These are phyloP conservation scores for Mycena galopus DNA, from an alignment of 768 basidiomycete species.

Conservation along the genomic window DNA sequence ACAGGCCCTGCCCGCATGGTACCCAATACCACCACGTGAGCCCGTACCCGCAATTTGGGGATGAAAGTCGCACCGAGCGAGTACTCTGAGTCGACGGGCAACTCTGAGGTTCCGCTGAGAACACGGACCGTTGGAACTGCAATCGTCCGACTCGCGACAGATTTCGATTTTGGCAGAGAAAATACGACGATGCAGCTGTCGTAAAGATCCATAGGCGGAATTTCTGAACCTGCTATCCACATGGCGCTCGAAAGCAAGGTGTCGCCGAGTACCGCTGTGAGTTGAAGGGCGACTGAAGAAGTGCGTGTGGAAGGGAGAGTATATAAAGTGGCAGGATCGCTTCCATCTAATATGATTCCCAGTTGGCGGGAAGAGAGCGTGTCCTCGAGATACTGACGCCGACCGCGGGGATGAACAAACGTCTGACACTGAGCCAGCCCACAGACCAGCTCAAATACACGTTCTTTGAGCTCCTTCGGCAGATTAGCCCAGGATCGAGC, in stretches of 20 bases:
- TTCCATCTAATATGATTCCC: background rate
- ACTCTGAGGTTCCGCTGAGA: slow-evolving; percentile 5
- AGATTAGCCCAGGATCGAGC: slow-evolving; percentile 23
- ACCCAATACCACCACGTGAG: slow-evolving; percentile 45
- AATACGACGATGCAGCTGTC: slow-evolving; percentile 45
- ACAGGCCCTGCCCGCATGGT: slow-evolving; percentile 36
- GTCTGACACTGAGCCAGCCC: slow-evolving; percentile 33
- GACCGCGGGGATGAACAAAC: slow-evolving; percentile 38
- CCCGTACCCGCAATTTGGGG: slow-evolving; percentile 38
- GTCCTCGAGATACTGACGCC: slow-evolving; percentile 33
- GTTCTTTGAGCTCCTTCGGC: slow-evolving; percentile 27
- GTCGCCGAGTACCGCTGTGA: slow-evolving; percentile 43
- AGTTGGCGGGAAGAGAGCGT: background rate
- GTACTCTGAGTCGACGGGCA: slow-evolving; percentile 25
- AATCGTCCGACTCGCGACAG: slow-evolving; percentile 1
- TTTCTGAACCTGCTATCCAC: slow-evolving; percentile 40
- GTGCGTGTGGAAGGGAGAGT: slow-evolving; percentile 5
- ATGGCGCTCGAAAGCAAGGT: slow-evolving; percentile 39
- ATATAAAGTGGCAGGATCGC: slow-evolving; percentile 7
- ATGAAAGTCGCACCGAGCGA: background rate
- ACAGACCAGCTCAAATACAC: slow-evolving; percentile 36
- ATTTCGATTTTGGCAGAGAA: background rate
- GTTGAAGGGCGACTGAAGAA: slow-evolving; percentile 14
- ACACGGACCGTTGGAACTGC: slow-evolving; percentile 37
- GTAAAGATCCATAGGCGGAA: slow-evolving; percentile 42